These are phyloP conservation scores for Amylostereum areolatum DNA, from an alignment of 1,284 basidiomycete genomes.

Conservation along the genomic window DNA sequence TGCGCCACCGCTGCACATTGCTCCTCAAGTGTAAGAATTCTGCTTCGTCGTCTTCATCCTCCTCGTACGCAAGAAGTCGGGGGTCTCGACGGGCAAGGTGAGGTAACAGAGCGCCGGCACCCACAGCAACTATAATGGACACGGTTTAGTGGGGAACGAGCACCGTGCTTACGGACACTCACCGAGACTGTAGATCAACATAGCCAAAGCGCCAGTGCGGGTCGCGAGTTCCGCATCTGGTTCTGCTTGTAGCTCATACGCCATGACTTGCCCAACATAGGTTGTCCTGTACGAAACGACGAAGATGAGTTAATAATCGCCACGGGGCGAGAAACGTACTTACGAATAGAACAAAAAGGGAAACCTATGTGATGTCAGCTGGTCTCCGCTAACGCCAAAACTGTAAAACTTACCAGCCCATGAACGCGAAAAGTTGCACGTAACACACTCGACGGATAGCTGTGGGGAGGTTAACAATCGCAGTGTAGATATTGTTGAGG, in stretches of 20 bases:
- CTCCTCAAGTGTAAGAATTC: constrained; percentile 64
- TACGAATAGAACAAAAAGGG: constrained; percentile 92
- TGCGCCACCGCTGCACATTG: constrained; percentile 76
- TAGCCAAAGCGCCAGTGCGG: constrained; percentile 81
- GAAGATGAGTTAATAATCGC: constrained; percentile 2
- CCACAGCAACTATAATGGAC: constrained; percentile 64
- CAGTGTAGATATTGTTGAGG: constrained; percentile 68
- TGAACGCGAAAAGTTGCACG: constrained; percentile 87
- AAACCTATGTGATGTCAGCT: constrained; percentile 53
- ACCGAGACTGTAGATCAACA: constrained; percentile 89
- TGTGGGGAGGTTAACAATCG: constrained; percentile 70
- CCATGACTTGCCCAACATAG: constrained; percentile 89
- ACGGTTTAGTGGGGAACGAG: constrained; percentile 3
- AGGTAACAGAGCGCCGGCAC: constrained; percentile 80
- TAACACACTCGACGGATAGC: constrained; percentile 86
- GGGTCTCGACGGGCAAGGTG: constrained; percentile 65
- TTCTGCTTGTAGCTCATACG: constrained; percentile 62
- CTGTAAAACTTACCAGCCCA: constrained; percentile 69
- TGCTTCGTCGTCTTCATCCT: constrained; percentile 66
- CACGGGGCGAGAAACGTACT: constrained; percentile 19
- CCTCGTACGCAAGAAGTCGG: constrained; percentile 64
- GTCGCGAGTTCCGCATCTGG: constrained; percentile 81
- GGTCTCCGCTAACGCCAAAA: neutral
- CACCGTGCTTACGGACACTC: constrained; percentile 15
- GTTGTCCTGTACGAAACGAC: constrained; percentile 56